Conservation (phyloP, 2,329 filamentous ascomycete genomes). For the Chrysoporthe austroafricana region DNA sequence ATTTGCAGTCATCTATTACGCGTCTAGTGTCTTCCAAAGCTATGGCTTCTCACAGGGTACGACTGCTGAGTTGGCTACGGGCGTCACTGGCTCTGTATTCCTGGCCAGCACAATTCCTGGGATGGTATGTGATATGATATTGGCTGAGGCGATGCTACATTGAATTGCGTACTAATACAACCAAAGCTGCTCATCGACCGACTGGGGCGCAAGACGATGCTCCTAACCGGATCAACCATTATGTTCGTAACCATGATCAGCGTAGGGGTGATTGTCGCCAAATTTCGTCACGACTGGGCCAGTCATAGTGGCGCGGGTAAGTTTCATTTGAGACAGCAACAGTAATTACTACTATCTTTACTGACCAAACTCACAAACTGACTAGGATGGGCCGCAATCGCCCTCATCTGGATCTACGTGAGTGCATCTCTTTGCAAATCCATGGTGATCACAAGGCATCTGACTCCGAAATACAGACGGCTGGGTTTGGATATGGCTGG, state of each 20-base stretch:
- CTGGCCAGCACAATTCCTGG: conserved; percentile 36
- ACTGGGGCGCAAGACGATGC: conserved; percentile 45
- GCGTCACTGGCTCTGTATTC: conserved; percentile 40
- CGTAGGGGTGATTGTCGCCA: conserved; percentile 46
- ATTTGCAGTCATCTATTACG: conserved; percentile 25
- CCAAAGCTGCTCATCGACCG: conserved; percentile 51
- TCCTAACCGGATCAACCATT: conserved; percentile 43
- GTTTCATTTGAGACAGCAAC: not conserved
- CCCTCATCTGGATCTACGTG: conserved; percentile 38
- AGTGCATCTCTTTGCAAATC: conserved; percentile 14
- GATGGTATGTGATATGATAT: conserved; percentile 9
- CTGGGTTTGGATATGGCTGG: conserved; percentile 28
- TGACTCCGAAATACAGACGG: conserved; percentile 1
- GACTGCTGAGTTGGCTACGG: conserved; percentile 39
- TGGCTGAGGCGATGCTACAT: not conserved
- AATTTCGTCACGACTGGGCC: conserved; percentile 43
- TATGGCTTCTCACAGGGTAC: conserved; percentile 34
- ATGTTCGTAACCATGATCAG: conserved; percentile 45
- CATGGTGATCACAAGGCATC: not conserved
- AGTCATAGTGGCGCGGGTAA: conserved; percentile 37
- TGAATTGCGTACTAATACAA: conserved; percentile 46
- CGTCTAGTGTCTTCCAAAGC: conserved; percentile 28
- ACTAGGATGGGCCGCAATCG: conserved; percentile 43
- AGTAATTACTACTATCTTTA: no score
- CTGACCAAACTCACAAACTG: not conserved